A percentile compares a stretch with the other conserved stretches of the same genome.
Evolutionary conservation across 2,329 filamentous ascomycete genomes (phyloP).

Genomic region (Colletotrichum liaoningense): DNA sequence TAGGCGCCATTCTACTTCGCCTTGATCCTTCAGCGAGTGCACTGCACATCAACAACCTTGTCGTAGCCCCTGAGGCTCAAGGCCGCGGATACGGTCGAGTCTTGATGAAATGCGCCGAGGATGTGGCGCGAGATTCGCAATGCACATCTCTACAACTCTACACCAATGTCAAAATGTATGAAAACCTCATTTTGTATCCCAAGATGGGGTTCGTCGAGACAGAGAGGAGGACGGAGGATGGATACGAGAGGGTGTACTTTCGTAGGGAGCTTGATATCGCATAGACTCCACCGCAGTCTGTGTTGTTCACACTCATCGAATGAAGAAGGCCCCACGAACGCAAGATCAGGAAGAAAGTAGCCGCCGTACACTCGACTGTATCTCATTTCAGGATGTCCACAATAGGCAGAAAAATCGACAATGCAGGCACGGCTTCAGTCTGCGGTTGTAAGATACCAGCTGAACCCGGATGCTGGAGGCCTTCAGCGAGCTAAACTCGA

Average conservation of each 20-base stretch:
- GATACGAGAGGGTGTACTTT: slow-evolving; percentile 50
- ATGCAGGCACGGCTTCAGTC: not conserved
- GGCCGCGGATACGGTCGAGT: not conserved
- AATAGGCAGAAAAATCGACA: not conserved
- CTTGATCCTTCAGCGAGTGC: not conserved
- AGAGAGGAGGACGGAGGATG: slow-evolving; percentile 43
- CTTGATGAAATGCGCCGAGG: not conserved
- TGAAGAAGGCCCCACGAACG: too few species aligned
- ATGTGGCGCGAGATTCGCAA: not conserved
- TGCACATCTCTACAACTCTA: not conserved
- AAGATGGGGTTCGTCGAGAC: slow-evolving; percentile 46
- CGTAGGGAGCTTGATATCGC: slow-evolving; percentile 39
- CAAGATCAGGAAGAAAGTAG: not conserved
- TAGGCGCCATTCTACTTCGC: not conserved
- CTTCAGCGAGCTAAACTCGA: not conserved
- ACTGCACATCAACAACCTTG: slow-evolving; percentile 1
- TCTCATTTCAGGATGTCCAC: not conserved
- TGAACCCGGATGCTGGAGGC: not conserved
- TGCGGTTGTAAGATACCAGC: not conserved
- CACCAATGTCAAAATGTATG: slow-evolving; percentile 36
- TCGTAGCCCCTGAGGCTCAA: not conserved
- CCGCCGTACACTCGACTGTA: not conserved
- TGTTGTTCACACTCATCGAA: not conserved
- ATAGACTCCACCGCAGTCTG: not conserved
- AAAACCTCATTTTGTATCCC: slow-evolving; percentile 43